Percentiles rank a stretch among this genome's conserved stretches.
Evolutionary conservation across 805 yeast species (phyloP).

Genomic region (Candida alai): DNA sequence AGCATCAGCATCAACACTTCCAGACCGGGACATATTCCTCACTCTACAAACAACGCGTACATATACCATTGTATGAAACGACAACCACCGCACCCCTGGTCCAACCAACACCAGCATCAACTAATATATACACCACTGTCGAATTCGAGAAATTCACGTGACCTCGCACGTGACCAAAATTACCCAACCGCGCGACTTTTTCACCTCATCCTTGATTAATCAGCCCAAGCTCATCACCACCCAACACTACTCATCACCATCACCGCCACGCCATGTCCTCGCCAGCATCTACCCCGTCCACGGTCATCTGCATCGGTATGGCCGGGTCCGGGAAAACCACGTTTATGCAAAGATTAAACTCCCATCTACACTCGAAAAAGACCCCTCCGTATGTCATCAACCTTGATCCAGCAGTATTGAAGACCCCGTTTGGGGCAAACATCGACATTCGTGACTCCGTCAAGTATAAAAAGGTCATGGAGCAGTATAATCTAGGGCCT

Average conservation of each 20-base stretch:
- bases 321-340: conserved; percentile 90
- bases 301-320: conserved; percentile 48
- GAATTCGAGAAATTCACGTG: too few relatives aligned
- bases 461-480: conserved; percentile 95
- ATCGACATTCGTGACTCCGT: conserved; percentile 96
- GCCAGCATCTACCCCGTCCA: conserved; percentile 23
- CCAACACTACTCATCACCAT: conserved; percentile 1
- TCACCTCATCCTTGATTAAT: too few relatives aligned
- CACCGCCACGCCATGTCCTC: too few relatives aligned
- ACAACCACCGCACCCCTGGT: too few relatives aligned
- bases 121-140: too few relatives aligned
- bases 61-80: too few relatives aligned
- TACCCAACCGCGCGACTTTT: not conserved
- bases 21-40: too few relatives aligned
- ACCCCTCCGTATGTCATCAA: conserved; percentile 88
- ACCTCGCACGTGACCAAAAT: not conserved
- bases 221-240: too few relatives aligned
- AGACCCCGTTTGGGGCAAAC: conserved; percentile 90
- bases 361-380: conserved; percentile 73
- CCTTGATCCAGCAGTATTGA: conserved; percentile 93
- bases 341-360: conserved; percentile 89
- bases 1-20: too few relatives aligned
- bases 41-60: too few relatives aligned
- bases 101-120: too few relatives aligned
- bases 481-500: conserved; percentile 91